Evolutionary conservation across 371 early-diverging fungal genomes (phyloP).

Genomic region (Dichotomocladium elegans): DNA sequence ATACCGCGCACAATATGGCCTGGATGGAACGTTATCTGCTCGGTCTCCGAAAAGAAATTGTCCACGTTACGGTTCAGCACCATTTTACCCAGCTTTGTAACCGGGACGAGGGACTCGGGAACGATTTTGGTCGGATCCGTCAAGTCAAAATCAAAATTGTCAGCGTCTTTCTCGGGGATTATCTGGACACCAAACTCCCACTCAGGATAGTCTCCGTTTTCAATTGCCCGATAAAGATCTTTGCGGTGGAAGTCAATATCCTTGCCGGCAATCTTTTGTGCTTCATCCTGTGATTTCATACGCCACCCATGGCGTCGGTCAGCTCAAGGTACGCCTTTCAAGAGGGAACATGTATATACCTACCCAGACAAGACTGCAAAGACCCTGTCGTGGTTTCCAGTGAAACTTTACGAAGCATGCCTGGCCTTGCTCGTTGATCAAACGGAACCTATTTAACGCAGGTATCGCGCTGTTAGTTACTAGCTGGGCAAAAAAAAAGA

Average conservation of each 20-base stretch:
- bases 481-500: not conserved
- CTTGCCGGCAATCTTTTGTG: constrained; percentile 44
- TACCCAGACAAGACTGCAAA: constrained; percentile 39
- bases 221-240: constrained; percentile 45
- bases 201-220: constrained; percentile 45
- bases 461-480: too few species aligned
- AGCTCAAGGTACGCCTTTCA: not conserved
- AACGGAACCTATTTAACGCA: constrained; percentile 24
- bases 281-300: constrained; percentile 46
- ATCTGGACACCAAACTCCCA: constrained; percentile 52
- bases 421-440: constrained; percentile 44
- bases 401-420: constrained; percentile 45
- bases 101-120: constrained; percentile 45
- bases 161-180: constrained; percentile 32
- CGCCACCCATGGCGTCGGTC: not conserved
- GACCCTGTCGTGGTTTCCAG: constrained; percentile 47
- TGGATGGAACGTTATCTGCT: constrained; percentile 45
- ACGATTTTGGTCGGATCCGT: constrained; percentile 54
- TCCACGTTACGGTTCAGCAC: constrained; percentile 49
- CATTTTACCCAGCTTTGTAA: constrained; percentile 43
- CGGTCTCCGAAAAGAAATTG: constrained; percentile 55
- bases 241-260: constrained; percentile 48
- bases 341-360: not conserved
- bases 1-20: constrained; percentile 48
- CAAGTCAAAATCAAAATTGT: constrained; percentile 44